A percentile compares a stretch with the other conserved stretches of the same genome.
phyloP scores from a whole-genome alignment of 805 yeast genomes.

The Wickerhamiella parazyma region DNA sequence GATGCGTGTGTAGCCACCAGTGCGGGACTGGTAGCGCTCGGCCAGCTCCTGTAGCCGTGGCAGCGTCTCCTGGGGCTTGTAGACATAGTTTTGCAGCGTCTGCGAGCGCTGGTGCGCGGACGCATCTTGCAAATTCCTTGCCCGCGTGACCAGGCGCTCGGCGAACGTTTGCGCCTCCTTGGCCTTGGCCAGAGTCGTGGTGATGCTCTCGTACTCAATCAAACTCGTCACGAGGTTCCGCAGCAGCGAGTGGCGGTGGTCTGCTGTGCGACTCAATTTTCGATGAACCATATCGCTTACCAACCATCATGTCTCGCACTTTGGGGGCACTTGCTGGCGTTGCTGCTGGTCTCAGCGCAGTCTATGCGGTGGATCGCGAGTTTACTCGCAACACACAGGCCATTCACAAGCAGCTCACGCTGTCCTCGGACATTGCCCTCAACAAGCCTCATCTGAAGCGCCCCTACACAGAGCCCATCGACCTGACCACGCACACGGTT shows the following conservation, averaged over 20 bases:
- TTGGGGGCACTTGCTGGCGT: constrained; percentile 50
- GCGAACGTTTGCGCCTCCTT: constrained; percentile 50
- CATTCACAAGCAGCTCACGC: constrained; percentile 35
- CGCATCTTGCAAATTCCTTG: constrained; percentile 20
- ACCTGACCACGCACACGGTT: constrained; percentile 36
- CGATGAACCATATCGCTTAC: constrained; percentile 20
- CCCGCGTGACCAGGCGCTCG: constrained; percentile 49
- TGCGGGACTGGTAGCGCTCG: constrained; percentile 46
- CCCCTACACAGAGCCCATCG: constrained; percentile 33
- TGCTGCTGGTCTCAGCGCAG: constrained; percentile 42
- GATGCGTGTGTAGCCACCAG: constrained; percentile 78
- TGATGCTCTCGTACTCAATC: constrained; percentile 54
- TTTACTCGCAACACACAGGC: constrained; percentile 35
- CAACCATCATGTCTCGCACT: constrained; percentile 33
- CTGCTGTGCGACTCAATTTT: constrained; percentile 30
- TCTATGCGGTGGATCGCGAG: constrained; percentile 47
- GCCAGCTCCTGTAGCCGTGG: constrained; percentile 61
- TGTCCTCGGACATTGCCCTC: constrained; percentile 38
- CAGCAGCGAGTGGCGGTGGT: constrained; percentile 43
- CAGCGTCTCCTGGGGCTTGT: constrained; percentile 34
- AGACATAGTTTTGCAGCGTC: constrained; percentile 14
- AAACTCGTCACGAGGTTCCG: constrained; percentile 55
- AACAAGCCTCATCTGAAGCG: constrained; percentile 37
- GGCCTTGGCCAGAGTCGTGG: constrained; percentile 65
- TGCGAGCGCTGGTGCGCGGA: constrained; percentile 9